Evolutionary conservation across 2,329 filamentous ascomycete genomes (phyloP).

Genomic region (Claviceps capensis): DNA sequence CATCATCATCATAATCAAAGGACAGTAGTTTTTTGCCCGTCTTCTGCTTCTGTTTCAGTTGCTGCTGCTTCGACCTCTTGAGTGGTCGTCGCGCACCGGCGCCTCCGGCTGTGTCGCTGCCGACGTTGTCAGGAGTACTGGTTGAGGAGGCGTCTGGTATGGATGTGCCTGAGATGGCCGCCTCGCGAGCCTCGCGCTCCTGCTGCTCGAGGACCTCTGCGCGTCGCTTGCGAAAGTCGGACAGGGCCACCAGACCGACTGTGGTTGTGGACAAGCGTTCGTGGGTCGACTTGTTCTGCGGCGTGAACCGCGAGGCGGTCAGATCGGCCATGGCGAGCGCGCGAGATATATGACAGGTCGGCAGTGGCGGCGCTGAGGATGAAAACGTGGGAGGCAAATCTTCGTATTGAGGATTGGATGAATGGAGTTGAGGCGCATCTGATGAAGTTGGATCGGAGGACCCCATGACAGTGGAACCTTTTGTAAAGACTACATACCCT

Average conservation of each 20-base stretch:
- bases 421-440: too few relatives aligned
- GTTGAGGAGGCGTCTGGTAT: constrained; percentile 36
- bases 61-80: constrained; percentile 10
- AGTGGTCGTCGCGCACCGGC: constrained; percentile 12
- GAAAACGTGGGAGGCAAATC: not conserved
- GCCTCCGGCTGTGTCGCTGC: constrained; percentile 19
- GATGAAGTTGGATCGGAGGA: too few relatives aligned
- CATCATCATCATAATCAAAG: constrained; percentile 21
- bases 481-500: too few relatives aligned
- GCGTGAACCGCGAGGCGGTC: constrained; percentile 49
- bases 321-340: constrained; percentile 17
- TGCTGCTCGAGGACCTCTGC: constrained; percentile 89
- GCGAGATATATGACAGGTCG: not conserved
- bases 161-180: constrained; percentile 29
- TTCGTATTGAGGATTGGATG: too few relatives aligned
- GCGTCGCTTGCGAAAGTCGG: constrained; percentile 90
- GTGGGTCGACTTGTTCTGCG: constrained; percentile 63
- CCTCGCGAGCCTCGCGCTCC: constrained; percentile 64
- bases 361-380: not conserved
- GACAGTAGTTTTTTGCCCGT: constrained; percentile 24
- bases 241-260: constrained; percentile 80
- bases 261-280: constrained; percentile 75
- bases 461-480: too few relatives aligned
- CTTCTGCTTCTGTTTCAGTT: constrained; percentile 21
- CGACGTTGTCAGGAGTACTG: constrained; percentile 31